A percentile compares a stretch with the other conserved stretches of the same genome.
Evolutionary conservation across 2,329 filamentous ascomycete genomes (phyloP).

Genomic region (Stachybotrys chartarum): DNA sequence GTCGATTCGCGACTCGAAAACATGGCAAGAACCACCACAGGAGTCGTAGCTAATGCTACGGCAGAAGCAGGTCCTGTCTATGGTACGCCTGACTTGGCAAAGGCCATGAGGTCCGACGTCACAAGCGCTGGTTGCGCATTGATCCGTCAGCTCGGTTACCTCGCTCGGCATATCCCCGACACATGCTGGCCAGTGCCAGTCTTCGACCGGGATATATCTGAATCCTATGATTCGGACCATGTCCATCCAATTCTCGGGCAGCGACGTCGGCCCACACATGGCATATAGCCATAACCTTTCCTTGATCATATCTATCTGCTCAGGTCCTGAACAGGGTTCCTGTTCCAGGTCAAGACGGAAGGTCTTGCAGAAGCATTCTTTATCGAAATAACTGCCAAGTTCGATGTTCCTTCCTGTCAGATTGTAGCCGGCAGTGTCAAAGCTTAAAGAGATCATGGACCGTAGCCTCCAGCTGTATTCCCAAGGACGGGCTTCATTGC

Average conservation of each 20-base stretch:
- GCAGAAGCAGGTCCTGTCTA: conserved; percentile 1
- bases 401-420: background rate
- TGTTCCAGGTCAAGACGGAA: background rate
- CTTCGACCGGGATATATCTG: background rate
- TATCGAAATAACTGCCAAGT: conserved; percentile 1
- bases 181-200: background rate
- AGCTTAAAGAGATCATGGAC: background rate
- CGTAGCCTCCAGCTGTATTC: background rate
- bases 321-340: conserved; percentile 1
- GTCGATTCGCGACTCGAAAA: conserved; percentile 2
- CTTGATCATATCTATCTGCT: background rate
- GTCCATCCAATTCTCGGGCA: background rate
- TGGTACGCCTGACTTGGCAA: background rate
- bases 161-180: background rate
- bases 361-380: conserved; percentile 1
- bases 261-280: background rate
- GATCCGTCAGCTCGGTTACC: background rate
- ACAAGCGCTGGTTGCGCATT: conserved; percentile 1
- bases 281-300: conserved; percentile 1
- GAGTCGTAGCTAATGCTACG: background rate
- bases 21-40: background rate
- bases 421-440: conserved; percentile 1
- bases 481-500: conserved; percentile 1
- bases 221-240: background rate
- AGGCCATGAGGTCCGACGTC: background rate